These are phyloP conservation scores for Ustilago trichophora DNA, from an alignment of 1,284 basidiomycete genomes.

Conservation along the genomic window DNA sequence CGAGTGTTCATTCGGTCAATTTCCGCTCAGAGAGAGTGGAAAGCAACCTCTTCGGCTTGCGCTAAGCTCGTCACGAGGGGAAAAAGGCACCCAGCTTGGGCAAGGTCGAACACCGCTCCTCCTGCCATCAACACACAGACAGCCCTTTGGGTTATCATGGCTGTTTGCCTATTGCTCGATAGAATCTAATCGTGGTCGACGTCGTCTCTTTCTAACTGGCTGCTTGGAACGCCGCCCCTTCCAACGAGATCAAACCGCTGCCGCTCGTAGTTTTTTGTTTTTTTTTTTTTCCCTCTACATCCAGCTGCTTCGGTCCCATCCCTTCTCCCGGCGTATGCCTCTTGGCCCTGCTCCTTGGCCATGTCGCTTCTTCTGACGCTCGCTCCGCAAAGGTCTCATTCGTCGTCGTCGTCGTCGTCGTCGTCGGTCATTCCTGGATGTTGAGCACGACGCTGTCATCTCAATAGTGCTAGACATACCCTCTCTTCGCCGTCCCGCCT, in stretches of 20 bases:
- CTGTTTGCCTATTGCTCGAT: constrained; percentile 2
- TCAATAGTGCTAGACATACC: too few relatives aligned
- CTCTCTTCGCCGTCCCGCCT: not conserved
- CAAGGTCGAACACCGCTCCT: too few relatives aligned
- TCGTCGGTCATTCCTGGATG: constrained; percentile 8
- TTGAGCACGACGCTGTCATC: too few relatives aligned
- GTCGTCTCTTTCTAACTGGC: constrained; percentile 16
- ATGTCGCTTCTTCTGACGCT: not conserved
- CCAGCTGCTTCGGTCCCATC: not conserved
- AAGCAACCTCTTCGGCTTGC: too few relatives aligned
- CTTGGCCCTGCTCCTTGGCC: not conserved
- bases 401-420: constrained; percentile 2
- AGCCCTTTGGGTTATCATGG: too few relatives aligned
- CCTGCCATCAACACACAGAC: too few relatives aligned
- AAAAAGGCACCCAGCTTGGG: too few relatives aligned
- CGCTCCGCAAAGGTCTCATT: too few relatives aligned
- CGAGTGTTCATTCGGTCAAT: too few relatives aligned
- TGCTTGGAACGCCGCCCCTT: constrained; percentile 19
- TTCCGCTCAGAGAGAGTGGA: too few relatives aligned
- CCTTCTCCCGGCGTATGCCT: constrained; percentile 2
- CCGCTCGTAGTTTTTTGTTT: constrained; percentile 26
- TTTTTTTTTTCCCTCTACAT: not conserved
- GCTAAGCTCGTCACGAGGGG: too few relatives aligned
- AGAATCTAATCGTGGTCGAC: constrained; percentile 5
- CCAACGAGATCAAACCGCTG: constrained; percentile 7